These are phyloP conservation scores for Fusarium brachygibbosum DNA, from an alignment of 2,329 filamentous ascomycete species.

Conservation along the genomic window DNA sequence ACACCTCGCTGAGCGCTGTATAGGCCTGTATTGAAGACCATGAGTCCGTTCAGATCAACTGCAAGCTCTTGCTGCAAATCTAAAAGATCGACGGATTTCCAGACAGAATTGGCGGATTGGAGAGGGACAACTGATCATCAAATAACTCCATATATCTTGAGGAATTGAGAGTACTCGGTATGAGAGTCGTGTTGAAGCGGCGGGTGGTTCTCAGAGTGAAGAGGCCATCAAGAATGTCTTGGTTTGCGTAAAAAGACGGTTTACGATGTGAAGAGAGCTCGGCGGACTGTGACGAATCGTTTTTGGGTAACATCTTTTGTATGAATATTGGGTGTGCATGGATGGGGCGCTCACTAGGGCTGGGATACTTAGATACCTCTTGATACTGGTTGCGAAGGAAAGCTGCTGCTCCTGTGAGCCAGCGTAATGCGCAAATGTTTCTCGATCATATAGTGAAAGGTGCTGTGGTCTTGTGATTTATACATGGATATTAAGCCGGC, in stretches of 20 bases:
- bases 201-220: not conserved
- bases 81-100: not conserved
- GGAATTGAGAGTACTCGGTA: not conserved
- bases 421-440: not conserved
- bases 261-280: not conserved
- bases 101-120: not conserved
- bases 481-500: slow-evolving; percentile 13
- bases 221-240: not conserved
- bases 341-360: not conserved
- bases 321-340: not conserved
- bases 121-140: not conserved
- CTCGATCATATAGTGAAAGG: not conserved
- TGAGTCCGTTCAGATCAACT: not conserved
- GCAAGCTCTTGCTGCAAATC: no score
- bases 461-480: not conserved
- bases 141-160: not conserved
- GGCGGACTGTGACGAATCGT: not conserved
- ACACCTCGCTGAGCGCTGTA: no score
- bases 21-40: not conserved
- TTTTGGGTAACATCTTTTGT: not conserved
- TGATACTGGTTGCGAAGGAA: not conserved
- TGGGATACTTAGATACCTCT: not conserved
- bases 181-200: not conserved
- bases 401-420: not conserved
- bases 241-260: not conserved